These are phyloP conservation scores for Boletus rufocinnamomeus DNA, from an alignment of 768 basidiomycete species.

Conservation along the genomic window DNA sequence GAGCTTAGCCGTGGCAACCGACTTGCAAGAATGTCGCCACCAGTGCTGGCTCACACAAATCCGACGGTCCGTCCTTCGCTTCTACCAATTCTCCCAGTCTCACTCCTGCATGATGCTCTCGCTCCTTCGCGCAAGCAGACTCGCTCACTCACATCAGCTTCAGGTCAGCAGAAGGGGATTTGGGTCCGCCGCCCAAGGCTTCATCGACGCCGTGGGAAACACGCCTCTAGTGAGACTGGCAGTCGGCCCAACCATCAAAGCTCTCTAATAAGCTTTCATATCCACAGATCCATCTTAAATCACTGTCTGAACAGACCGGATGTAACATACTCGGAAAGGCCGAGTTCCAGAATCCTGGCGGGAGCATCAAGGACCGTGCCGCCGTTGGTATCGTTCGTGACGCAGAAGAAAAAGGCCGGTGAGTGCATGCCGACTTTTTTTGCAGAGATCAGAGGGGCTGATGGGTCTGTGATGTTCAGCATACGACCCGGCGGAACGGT, in stretches of 20 bases:
- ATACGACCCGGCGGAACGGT: slow-evolving; percentile 93
- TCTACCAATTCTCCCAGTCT: background rate
- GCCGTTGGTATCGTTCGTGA: slow-evolving; percentile 85
- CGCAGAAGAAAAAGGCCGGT: slow-evolving; percentile 85
- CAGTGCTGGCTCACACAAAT: background rate
- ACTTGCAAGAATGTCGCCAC: slow-evolving; percentile 26
- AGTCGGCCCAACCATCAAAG: background rate
- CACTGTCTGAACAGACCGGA: slow-evolving; percentile 80
- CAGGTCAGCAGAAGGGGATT: slow-evolving; percentile 33
- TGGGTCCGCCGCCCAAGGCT: slow-evolving; percentile 64
- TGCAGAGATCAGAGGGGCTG: background rate
- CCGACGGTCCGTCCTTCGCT: background rate
- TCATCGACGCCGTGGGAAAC: slow-evolving; percentile 88
- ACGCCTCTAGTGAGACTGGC: slow-evolving; percentile 75
- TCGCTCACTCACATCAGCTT: slow-evolving; percentile 17
- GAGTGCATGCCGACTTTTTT: slow-evolving; percentile 32
- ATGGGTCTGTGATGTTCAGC: slow-evolving; percentile 36
- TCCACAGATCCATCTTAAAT: slow-evolving; percentile 76
- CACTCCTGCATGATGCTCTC: slow-evolving; percentile 22
- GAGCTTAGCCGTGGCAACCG: background rate
- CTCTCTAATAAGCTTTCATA: slow-evolving; percentile 5
- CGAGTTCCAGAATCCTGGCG: slow-evolving; percentile 98
- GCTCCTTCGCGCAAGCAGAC: slow-evolving; percentile 37
- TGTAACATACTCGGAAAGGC: slow-evolving; percentile 91
- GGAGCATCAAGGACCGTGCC: slow-evolving; percentile 96